Evolutionary conservation across 2,329 filamentous ascomycete genomes (phyloP), one percentile per base, ranked within the genome.

Genomic region (Xenoacremonium recifei): DNA sequence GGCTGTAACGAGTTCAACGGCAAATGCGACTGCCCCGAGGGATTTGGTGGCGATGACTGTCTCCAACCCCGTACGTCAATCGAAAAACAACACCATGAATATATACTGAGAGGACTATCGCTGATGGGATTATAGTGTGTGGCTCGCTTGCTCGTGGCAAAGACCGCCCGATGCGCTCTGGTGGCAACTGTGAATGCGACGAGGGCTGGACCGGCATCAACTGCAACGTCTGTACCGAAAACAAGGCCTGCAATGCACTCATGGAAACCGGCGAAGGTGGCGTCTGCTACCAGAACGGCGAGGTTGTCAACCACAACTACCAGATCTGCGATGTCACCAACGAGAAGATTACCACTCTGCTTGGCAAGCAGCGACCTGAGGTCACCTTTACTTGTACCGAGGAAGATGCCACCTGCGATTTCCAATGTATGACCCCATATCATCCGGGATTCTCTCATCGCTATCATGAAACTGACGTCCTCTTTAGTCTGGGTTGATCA

Each of bases 281-380:
- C 21, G 84, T 96, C 10, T 99, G 93, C 70, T 97, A 96, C 64
- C 85, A 88, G 59, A 85, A 92, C 54, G 92, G 92, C 34, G 82
- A 95, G 53, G 85, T 95, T 10, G 85, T 97, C 49, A 90, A 93
- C 57, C 83, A 95, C 68, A 99, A 97, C 71, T 92, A 90, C 69
- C 95, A 99, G 69, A 93, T 96, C 72, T 99, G 93, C 69, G 89
- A 95, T 65, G 93, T 99, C 52, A 97, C 91, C 42, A 99, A 99
- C 71, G 80, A 82, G 65, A 93, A 95, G 72, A 99, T 99, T 59
- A 75, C 92, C 41, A 83, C 91, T 48, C 83, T 92, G 60, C 77
- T 99, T 36, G 87, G 90, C 57, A 84, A 86, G 33, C 81, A 90
- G 67, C 86, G 88, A 44, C 91, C 93, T 0, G 87, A 99, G 65